Conservation (phyloP, 805 yeast species). For the Suhomyces prunicola region DNA sequence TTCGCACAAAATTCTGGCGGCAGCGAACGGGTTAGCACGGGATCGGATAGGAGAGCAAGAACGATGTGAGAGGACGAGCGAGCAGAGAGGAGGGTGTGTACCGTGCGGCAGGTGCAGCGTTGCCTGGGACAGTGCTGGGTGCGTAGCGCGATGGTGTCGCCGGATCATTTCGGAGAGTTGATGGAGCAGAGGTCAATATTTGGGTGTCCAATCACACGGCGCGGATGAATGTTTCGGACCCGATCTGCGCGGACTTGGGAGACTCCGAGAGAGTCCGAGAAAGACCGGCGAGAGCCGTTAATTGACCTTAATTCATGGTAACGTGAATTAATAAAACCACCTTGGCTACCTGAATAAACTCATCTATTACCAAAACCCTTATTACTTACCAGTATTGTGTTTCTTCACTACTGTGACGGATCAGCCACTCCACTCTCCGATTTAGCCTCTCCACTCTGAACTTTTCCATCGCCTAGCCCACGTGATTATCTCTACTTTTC, state of each 20-base stretch:
- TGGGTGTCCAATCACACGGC: constrained; percentile 3
- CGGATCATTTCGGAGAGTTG: not conserved
- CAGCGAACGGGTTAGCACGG: not conserved
- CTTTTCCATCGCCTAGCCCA: not conserved
- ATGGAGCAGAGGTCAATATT: not conserved
- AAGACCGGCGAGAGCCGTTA: not conserved
- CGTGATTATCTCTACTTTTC: not conserved
- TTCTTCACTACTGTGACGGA: not conserved
- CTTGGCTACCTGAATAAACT: too few species aligned
- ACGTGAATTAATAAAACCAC: not conserved
- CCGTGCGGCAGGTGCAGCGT: not conserved
- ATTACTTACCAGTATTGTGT: not conserved
- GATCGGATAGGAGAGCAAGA: not conserved
- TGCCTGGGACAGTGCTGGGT: not conserved
- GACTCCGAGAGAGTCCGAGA: not conserved
- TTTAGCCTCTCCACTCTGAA: not conserved
- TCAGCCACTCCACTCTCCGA: not conserved
- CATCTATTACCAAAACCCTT: not conserved
- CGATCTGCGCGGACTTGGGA: constrained; percentile 3
- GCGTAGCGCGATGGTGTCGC: not conserved
- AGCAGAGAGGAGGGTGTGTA: not conserved
- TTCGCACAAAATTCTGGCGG: constrained; percentile 4
- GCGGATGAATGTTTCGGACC: not conserved
- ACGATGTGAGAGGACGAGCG: constrained; percentile 1
- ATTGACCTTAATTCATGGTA: too few species aligned